These are phyloP conservation scores for Setaria italica DNA, from an alignment of 202 grass and related monocot genomes.

Conservation along the genomic window DNA sequence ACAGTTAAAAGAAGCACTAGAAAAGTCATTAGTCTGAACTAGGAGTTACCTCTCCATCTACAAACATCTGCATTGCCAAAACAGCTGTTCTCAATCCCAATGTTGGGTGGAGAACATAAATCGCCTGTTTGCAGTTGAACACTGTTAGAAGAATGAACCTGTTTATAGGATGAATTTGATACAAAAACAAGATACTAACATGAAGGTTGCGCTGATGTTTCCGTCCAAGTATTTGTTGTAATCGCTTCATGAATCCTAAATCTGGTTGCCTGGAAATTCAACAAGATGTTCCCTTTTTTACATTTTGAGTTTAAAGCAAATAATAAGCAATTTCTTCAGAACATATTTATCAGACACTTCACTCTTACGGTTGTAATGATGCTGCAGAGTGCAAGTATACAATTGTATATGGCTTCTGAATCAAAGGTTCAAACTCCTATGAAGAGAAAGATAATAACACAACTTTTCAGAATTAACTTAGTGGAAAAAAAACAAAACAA, in stretches of 20 bases:
- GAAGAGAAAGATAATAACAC: slow-evolving; percentile 2
- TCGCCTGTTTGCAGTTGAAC: slow-evolving; percentile 62
- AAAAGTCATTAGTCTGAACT: slow-evolving; percentile 14
- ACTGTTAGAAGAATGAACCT: slow-evolving; percentile 3
- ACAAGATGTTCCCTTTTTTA: slow-evolving; percentile 27
- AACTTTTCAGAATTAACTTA: slow-evolving; percentile 30
- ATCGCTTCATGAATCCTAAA: slow-evolving; percentile 94
- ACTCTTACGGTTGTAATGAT: slow-evolving; percentile 86
- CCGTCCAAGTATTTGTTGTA: slow-evolving; percentile 90
- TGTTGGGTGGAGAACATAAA: slow-evolving; percentile 93
- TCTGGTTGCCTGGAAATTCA: slow-evolving; percentile 83
- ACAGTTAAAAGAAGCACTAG: background rate
- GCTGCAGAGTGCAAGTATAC: slow-evolving; percentile 96
- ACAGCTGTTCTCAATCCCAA: slow-evolving; percentile 89
- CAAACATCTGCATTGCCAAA: slow-evolving; percentile 82
- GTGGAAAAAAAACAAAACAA: background rate
- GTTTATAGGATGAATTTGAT: slow-evolving; percentile 19
- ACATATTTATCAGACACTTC: slow-evolving; percentile 46
- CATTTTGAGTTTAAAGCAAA: slow-evolving; percentile 26
- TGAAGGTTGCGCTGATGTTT: slow-evolving; percentile 93
- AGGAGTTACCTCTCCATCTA: slow-evolving; percentile 83
- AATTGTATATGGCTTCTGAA: slow-evolving; percentile 96
- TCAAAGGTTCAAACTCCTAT: slow-evolving; percentile 98
- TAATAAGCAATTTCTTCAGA: slow-evolving; percentile 5
- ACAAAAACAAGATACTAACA: slow-evolving; percentile 53